Base-by-base conservation (phyloP, 148 eudicot genomes). In the Rhododendron henanense region DNA sequence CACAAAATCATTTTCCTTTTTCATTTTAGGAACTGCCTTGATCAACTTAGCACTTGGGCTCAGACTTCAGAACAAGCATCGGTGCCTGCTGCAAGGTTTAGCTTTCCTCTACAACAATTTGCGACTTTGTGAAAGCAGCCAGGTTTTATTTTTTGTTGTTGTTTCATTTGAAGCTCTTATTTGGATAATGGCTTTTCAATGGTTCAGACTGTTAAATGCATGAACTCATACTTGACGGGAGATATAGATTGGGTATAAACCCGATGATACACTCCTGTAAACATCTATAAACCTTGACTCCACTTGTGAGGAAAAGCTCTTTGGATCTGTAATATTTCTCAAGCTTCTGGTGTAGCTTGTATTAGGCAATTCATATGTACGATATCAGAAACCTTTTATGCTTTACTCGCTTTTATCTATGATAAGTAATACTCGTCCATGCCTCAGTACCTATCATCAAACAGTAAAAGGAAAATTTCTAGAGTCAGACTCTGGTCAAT, bases 31-130 rank as follows among this genome's bases (percentile, higher is more conserved):
- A 91, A 90, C 94, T 88, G 89, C 99, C 61, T 89, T 96, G 87
- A 89, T 96, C 85, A 94, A 95, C 89, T 83, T 95, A 86, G 94
- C 97, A 55, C 95, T 95, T 85, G 99, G 96, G 67, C 88, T 81
- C 88, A 82, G 99, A 89, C 97, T 96, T 87, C 98, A 93, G 83
- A 96, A 95, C 92, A 96, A 93, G 90, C 99, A 95, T 86, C 99
- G 92, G 85, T 92, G 95, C 89, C 81, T 96, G 82, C 86, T 92
- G 79, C 99, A 96, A 88, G 99, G 98, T 51, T 88, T 96, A 55
- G 93, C 99, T 41, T 96, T 96, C 83, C 94, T 96, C 61, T 92
- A 90, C 91, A 95, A 93, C 85, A 93, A 96, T 87, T 85, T 92
- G 84, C 88, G 88, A 47, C 90, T 94, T 74, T 92, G 93, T 84